A percentile compares a stretch with the other conserved stretches of the same genome.
Evolutionary conservation across 805 yeast species (phyloP).

Genomic region (Saturnispora galanensis): DNA sequence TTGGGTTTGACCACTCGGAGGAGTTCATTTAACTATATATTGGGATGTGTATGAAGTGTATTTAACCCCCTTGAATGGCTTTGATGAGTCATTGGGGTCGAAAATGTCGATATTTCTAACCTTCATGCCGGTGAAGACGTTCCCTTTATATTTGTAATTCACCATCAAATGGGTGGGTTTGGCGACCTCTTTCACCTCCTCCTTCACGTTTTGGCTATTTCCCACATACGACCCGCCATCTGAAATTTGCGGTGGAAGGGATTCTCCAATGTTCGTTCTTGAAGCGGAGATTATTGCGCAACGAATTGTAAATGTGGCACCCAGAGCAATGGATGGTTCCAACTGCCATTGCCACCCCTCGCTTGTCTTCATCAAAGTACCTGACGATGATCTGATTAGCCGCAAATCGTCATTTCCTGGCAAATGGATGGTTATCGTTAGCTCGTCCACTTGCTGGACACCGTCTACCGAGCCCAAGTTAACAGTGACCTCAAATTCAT

Average conservation of each 20-base stretch:
- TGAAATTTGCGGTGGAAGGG: too few relatives aligned
- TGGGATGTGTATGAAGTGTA: constrained; percentile 61
- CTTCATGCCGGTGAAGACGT: constrained; percentile 64
- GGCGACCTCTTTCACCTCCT: not conserved
- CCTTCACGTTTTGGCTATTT: too few relatives aligned
- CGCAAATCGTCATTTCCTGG: constrained; percentile 12
- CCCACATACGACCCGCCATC: too few relatives aligned
- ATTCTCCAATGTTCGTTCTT: not conserved
- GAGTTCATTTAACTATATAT: constrained; percentile 31
- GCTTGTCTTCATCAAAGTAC: constrained; percentile 7
- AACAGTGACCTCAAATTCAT: constrained; percentile 50
- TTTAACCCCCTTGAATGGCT: constrained; percentile 88
- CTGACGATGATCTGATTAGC: constrained; percentile 10
- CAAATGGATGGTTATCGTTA: constrained; percentile 32
- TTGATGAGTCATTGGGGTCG: constrained; percentile 48
- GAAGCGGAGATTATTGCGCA: constrained; percentile 6
- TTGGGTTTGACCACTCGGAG: not conserved
- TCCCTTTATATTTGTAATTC: constrained; percentile 53
- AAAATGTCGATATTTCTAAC: constrained; percentile 53
- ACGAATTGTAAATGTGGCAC: constrained; percentile 10
- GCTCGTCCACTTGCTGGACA: constrained; percentile 37
- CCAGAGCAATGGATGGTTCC: constrained; percentile 9
- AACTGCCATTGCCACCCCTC: constrained; percentile 16
- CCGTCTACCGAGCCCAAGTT: constrained; percentile 9
- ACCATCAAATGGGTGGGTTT: constrained; percentile 23